Evolutionary conservation across 306 rosid genomes (phyloP), one percentile per base, ranked within the genome.

Genomic region (Psophocarpus tetragonolobus): DNA sequence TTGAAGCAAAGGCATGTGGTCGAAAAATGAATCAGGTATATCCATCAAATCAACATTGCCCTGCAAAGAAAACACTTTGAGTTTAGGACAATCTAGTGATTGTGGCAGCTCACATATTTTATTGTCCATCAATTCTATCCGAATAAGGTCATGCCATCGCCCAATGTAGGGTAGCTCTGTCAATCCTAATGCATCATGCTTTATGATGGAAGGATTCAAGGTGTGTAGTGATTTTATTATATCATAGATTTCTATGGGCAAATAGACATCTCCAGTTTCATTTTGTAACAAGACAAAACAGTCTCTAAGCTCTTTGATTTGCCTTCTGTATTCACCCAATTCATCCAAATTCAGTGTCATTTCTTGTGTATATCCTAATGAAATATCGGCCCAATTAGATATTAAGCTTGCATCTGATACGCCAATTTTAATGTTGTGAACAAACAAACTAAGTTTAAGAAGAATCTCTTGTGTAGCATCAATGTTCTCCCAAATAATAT

Each of bases 91-190:
- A 4, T 18, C 23, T 13, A 76, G 80, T 20, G 62, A 71, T 2
- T 8, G 6, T 4, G 83, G 82, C 24, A 82, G 56, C 64, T 71
- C 75, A 33, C 50, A n/a, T n/a, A 71, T 6, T n/a, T 70, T 30
- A 23, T 71, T 76, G 51, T 76, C 1, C 26, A 35, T 18, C 12
- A 76, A 32, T 1, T 36, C 41, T 36, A 36, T 36, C 41, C 1
- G 41, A 36, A 36, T 36, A 36, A 36, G 41, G 11, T 8, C 11
- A 1, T 36, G 41, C 41, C 41, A 36, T 36, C 41, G 29, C 11
- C 32, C 64, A 23, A 18, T n/a, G n/a, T 48, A 3, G 12, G 75
- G 74, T 27, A 38, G 27, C 17, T 71, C 57, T 4, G 47, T 65
- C 78, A 76, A 61, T 14, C 74, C 56, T 33, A 20, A 1, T 13